A percentile compares a stretch with the other conserved stretches of the same genome.
Conservation (phyloP, 208 protist genomes). For the Crithidia brevicula region DNA sequence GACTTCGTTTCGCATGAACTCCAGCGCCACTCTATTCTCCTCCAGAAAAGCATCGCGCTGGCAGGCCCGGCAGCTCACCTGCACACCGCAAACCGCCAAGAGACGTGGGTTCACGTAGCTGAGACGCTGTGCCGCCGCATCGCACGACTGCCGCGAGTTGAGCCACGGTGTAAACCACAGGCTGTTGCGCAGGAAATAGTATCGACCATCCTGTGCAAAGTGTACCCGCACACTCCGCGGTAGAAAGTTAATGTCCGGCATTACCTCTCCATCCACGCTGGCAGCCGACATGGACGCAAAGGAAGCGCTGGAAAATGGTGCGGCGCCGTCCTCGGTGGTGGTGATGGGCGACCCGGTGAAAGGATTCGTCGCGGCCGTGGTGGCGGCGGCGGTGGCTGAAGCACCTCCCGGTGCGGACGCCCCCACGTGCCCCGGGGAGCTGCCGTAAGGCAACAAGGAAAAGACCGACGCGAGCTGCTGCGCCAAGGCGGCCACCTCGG, state of each 20-base stretch:
- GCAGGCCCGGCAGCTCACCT: slow-evolving; percentile 48
- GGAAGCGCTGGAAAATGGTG: background rate
- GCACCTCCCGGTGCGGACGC: background rate
- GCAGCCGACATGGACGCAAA: slow-evolving; percentile 9
- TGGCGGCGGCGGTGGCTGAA: background rate
- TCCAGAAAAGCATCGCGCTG: slow-evolving; percentile 37
- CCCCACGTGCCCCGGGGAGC: slow-evolving; percentile 2
- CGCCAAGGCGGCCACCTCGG: slow-evolving; percentile 47
- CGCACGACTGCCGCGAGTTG: slow-evolving; percentile 23
- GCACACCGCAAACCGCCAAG: slow-evolving; percentile 30
- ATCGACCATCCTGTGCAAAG: slow-evolving; percentile 49
- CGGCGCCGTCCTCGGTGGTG: background rate
- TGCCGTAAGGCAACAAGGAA: slow-evolving; percentile 41
- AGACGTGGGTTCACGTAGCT: slow-evolving; percentile 41
- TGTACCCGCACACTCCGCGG: slow-evolving; percentile 41
- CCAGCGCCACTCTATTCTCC: slow-evolving; percentile 38
- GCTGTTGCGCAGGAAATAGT: slow-evolving; percentile 54
- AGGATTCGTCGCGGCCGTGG: background rate
- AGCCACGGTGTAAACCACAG: slow-evolving; percentile 52
- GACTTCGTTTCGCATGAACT: slow-evolving; percentile 50
- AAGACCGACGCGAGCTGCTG: slow-evolving; percentile 55
- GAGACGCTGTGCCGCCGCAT: slow-evolving; percentile 31
- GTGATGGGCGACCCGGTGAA: background rate
- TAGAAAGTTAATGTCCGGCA: slow-evolving; percentile 33
- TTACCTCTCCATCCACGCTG: slow-evolving; percentile 21